A percentile compares a stretch with the other conserved stretches of the same genome.
Conservation (phyloP, 1,139 yeast species). For the Taphrina populina region DNA sequence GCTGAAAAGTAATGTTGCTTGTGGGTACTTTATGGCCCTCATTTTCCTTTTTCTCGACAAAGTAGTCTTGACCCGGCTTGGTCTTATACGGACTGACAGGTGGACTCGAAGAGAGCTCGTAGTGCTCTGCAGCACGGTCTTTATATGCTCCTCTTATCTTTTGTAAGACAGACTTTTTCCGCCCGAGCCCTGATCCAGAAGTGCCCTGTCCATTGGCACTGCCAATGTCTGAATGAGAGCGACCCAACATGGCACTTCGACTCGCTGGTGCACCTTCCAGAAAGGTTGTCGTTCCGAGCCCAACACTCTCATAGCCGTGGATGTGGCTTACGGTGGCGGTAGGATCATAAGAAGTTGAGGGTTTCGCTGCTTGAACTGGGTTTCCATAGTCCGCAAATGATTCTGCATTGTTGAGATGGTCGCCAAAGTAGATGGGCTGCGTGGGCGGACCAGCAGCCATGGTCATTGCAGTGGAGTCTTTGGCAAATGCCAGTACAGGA, state of each 20-base stretch:
- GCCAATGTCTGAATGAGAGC: slow-evolving; percentile 21
- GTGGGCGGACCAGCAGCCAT: slow-evolving; percentile 57
- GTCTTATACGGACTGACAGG: slow-evolving; percentile 4
- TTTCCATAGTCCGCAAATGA: slow-evolving; percentile 42
- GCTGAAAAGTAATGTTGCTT: not conserved
- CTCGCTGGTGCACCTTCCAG: slow-evolving; percentile 97
- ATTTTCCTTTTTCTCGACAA: not conserved
- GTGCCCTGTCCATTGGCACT: slow-evolving; percentile 23
- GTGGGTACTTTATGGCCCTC: not conserved
- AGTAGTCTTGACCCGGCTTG: not conserved
- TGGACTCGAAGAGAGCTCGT: slow-evolving; percentile 8
- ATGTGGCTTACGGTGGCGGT: slow-evolving; percentile 65
- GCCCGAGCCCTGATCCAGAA: slow-evolving; percentile 31
- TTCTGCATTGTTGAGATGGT: slow-evolving; percentile 38
- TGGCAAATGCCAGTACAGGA: slow-evolving; percentile 93
- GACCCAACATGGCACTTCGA: slow-evolving; percentile 47
- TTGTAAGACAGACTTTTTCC: slow-evolving; percentile 39
- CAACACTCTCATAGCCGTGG: slow-evolving; percentile 82
- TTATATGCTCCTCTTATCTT: slow-evolving; percentile 35
- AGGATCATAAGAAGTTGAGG: slow-evolving; percentile 56
- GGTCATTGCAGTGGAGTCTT: slow-evolving; percentile 84
- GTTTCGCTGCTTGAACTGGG: not conserved
- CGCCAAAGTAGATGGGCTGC: slow-evolving; percentile 37
- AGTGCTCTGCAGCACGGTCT: slow-evolving; percentile 6
- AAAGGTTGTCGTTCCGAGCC: slow-evolving; percentile 87